These are phyloP conservation scores for Vishniacozyma victoriae DNA, from an alignment of 768 basidiomycete species.

Conservation along the genomic window DNA sequence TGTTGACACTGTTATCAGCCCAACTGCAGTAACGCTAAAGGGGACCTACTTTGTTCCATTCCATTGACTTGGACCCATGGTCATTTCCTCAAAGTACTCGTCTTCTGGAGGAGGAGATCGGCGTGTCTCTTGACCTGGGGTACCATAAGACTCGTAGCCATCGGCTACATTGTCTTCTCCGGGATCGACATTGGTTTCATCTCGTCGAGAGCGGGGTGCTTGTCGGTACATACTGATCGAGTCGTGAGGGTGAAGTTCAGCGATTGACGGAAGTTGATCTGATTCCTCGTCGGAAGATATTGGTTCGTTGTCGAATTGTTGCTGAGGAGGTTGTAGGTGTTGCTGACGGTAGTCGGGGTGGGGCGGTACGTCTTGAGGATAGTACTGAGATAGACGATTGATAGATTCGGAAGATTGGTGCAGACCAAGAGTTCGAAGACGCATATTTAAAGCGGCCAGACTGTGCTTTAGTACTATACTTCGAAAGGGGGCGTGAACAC, in stretches of 20 bases:
- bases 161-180: background rate
- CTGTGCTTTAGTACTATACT: too few relatives aligned
- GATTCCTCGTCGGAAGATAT: too few relatives aligned
- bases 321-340: too few relatives aligned
- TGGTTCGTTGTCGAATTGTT: too few relatives aligned
- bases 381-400: too few relatives aligned
- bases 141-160: background rate
- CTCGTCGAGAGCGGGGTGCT: slow-evolving; percentile 13
- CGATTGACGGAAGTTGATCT: slow-evolving; percentile 9
- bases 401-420: too few relatives aligned
- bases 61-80: slow-evolving; percentile 10
- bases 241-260: slow-evolving; percentile 24
- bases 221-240: slow-evolving; percentile 36
- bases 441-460: too few relatives aligned
- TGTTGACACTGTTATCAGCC: slow-evolving; percentile 14
- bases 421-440: too few relatives aligned
- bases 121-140: background rate
- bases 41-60: background rate
- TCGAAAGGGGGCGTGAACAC: too few relatives aligned
- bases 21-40: background rate
- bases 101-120: background rate
- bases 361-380: too few relatives aligned
- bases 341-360: too few relatives aligned
- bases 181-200: slow-evolving; percentile 36
- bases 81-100: slow-evolving; percentile 20